Conservation (phyloP, 2,329 filamentous ascomycete species). For the Colletotrichum tofieldiae region DNA sequence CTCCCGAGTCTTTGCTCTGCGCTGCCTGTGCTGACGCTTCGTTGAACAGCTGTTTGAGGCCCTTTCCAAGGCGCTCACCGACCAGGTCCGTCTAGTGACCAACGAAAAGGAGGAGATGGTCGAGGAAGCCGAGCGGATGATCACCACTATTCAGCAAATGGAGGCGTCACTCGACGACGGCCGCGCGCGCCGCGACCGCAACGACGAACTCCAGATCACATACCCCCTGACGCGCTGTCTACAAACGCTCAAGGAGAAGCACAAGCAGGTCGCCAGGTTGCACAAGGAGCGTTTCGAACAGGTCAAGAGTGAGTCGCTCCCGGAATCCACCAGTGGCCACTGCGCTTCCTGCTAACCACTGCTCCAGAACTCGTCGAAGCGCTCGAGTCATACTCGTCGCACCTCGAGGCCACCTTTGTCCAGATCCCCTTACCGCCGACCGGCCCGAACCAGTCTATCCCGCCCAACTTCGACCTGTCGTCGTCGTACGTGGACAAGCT, state of each 20-base stretch:
- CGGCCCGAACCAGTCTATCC: slow-evolving; percentile 80
- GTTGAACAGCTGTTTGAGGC: slow-evolving; percentile 85
- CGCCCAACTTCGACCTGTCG: slow-evolving; percentile 93
- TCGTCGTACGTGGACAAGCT: slow-evolving; percentile 88
- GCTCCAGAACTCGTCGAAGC: slow-evolving; percentile 88
- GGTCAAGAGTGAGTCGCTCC: slow-evolving; percentile 83
- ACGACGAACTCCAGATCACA: slow-evolving; percentile 81
- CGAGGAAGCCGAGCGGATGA: slow-evolving; percentile 89
- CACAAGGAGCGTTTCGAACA: slow-evolving; percentile 96
- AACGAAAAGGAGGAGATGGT: slow-evolving; percentile 91
- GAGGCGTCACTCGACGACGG: slow-evolving; percentile 88
- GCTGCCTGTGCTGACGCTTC: slow-evolving; percentile 16
- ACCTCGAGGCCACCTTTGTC: slow-evolving; percentile 92
- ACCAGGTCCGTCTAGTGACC: slow-evolving; percentile 87
- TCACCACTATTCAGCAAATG: slow-evolving; percentile 93
- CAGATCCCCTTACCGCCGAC: slow-evolving; percentile 89
- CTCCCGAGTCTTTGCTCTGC: background rate
- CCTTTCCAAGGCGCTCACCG: slow-evolving; percentile 91
- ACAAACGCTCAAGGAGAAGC: slow-evolving; percentile 86
- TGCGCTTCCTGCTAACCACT: slow-evolving; percentile 32
- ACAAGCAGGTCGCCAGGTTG: slow-evolving; percentile 82
- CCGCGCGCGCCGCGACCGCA: slow-evolving; percentile 74
- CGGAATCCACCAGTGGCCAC: background rate
- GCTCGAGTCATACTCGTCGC: slow-evolving; percentile 95
- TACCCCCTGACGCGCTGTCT: slow-evolving; percentile 88